A percentile compares a stretch with the other conserved stretches of the same genome.
These are phyloP conservation scores for Daldinia sp. DNA, from an alignment of 2,329 filamentous ascomycete species.

Conservation along the genomic window DNA sequence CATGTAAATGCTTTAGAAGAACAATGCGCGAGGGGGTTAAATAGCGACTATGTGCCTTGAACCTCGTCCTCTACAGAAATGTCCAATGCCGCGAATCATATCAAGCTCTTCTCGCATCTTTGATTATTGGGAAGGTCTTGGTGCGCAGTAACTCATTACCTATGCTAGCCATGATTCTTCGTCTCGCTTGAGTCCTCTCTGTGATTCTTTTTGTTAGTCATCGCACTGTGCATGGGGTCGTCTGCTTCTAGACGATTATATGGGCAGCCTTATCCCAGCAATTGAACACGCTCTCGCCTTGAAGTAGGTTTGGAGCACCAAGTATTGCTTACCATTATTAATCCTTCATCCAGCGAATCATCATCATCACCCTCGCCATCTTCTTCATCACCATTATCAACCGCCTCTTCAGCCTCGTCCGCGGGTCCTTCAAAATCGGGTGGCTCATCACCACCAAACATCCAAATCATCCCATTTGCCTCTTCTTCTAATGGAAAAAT, in stretches of 20 bases:
- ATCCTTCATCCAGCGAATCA: slow-evolving; percentile 64
- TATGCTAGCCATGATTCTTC: slow-evolving; percentile 68
- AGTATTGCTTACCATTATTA: slow-evolving; percentile 56
- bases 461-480: slow-evolving; percentile 93
- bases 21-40: neutral
- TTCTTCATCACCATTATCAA: slow-evolving; percentile 54
- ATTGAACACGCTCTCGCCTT: neutral
- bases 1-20: slow-evolving; percentile 19
- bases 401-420: slow-evolving; percentile 50
- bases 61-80: neutral
- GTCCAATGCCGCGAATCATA: neutral
- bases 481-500: slow-evolving; percentile 95
- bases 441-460: slow-evolving; percentile 68
- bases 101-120: neutral
- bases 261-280: neutral
- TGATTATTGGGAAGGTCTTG: neutral
- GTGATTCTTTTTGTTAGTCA: slow-evolving; percentile 11
- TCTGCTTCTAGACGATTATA: neutral
- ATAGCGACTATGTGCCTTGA: neutral
- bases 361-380: slow-evolving; percentile 55
- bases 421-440: slow-evolving; percentile 39
- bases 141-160: neutral
- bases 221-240: neutral
- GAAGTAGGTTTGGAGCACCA: neutral
- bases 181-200: slow-evolving; percentile 61